Conservation (phyloP, 2,329 filamentous ascomycete species). For the Cladophialophora carrionii region DNA sequence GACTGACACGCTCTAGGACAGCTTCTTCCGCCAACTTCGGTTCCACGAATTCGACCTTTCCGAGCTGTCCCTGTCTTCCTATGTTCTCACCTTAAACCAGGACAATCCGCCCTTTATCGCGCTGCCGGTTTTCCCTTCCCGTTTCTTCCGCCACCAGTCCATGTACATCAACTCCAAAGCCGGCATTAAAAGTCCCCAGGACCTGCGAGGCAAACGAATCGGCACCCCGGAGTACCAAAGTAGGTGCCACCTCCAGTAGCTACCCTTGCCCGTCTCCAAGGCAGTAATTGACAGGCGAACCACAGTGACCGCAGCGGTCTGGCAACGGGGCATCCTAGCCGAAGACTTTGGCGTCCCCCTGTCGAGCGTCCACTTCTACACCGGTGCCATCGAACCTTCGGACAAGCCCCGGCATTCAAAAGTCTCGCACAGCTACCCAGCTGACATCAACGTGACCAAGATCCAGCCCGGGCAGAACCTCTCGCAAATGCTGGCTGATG, state of each 20-base stretch:
- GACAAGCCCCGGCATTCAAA: constrained; percentile 25
- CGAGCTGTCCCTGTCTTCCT: constrained; percentile 38
- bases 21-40: constrained; percentile 22
- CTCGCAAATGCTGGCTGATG: constrained; percentile 34
- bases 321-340: constrained; percentile 35
- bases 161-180: constrained; percentile 21
- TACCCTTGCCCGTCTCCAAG: not conserved
- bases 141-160: constrained; percentile 30
- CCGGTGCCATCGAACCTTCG: constrained; percentile 19
- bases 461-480: constrained; percentile 26
- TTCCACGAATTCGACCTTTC: constrained; percentile 39
- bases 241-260: not conserved
- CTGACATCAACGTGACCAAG: constrained; percentile 17
- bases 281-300: not conserved
- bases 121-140: constrained; percentile 39
- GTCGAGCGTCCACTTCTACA: constrained; percentile 27
- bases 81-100: constrained; percentile 30
- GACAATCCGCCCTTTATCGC: constrained; percentile 37
- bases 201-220: constrained; percentile 31
- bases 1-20: not conserved
- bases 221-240: constrained; percentile 5
- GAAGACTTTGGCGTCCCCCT: constrained; percentile 34
- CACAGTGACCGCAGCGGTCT: constrained; percentile 36
- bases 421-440: constrained; percentile 41
- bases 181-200: constrained; percentile 27